Evolutionary conservation across 1,284 basidiomycete species (phyloP).

Genomic region (Ustilago loliicola): DNA sequence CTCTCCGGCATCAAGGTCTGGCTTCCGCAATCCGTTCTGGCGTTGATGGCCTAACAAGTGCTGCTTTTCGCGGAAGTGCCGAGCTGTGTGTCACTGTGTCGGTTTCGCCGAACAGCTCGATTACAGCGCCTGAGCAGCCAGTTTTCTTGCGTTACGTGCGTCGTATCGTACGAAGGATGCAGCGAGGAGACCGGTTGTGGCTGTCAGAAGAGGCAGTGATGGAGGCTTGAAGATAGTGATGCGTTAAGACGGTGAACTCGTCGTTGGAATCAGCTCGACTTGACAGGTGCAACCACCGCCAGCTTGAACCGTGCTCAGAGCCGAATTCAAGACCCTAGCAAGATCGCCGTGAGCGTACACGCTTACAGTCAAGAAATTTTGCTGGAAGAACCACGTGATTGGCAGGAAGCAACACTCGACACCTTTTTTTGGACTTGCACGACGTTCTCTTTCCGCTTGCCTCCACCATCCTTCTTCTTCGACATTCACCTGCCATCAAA

Average conservation of each 20-base stretch:
- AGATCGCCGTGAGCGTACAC: conserved; percentile 6
- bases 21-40: not conserved
- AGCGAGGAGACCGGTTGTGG: not conserved
- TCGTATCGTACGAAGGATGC: not conserved
- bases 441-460: not conserved
- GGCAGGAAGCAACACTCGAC: not conserved
- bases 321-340: conserved; percentile 18
- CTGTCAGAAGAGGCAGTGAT: not conserved
- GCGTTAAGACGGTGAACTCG: not conserved
- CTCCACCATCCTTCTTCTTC: conserved; percentile 3
- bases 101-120: not conserved
- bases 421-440: conserved; percentile 5
- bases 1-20: not conserved
- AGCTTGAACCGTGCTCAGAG: conserved; percentile 19
- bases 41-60: not conserved
- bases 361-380: not conserved
- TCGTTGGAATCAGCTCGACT: not conserved
- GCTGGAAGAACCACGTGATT: conserved; percentile 26
- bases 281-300: not conserved
- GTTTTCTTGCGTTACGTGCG: not conserved
- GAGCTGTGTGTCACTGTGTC: not conserved
- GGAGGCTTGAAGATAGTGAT: not conserved
- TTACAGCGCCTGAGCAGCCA: not conserved
- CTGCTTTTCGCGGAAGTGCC: not conserved
- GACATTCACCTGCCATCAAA: not conserved